Conservation (phyloP, 2,329 filamentous ascomycete species). For the Exophiala viscosa region DNA sequence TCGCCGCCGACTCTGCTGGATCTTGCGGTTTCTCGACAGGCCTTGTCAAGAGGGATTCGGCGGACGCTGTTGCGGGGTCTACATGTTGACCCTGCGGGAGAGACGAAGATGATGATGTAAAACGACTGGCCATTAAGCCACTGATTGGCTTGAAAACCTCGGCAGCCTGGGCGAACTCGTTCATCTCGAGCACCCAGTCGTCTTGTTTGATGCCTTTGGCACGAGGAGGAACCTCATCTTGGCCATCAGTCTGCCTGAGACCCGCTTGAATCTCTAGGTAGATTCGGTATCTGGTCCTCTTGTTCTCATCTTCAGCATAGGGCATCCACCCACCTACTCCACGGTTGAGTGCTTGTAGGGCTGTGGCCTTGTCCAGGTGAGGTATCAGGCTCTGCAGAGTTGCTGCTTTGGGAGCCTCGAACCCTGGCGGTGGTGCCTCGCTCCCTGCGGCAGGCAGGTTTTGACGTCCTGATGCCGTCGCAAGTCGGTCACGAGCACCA, state of each 20-base stretch:
- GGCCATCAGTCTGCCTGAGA: constrained; percentile 31
- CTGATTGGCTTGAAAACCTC: constrained; percentile 88
- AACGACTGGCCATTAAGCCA: constrained; percentile 87
- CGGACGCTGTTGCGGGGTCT: constrained; percentile 24
- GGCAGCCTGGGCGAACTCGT: constrained; percentile 70
- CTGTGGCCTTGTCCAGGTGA: constrained; percentile 62
- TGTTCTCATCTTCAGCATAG: constrained; percentile 76
- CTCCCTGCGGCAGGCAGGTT: constrained; percentile 74
- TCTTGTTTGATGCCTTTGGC: constrained; percentile 54
- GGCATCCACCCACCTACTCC: constrained; percentile 69
- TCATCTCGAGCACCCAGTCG: constrained; percentile 76
- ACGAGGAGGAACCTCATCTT: constrained; percentile 56
- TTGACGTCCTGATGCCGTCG: constrained; percentile 66
- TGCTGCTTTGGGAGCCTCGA: constrained; percentile 58
- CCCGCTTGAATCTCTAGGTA: constrained; percentile 78
- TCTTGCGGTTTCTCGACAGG: constrained; percentile 57
- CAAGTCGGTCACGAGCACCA: constrained; percentile 72
- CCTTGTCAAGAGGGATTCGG: constrained; percentile 43
- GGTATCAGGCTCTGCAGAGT: constrained; percentile 40
- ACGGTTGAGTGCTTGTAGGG: constrained; percentile 64
- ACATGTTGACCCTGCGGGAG: constrained; percentile 26
- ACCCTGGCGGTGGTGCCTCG: constrained; percentile 65
- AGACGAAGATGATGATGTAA: constrained; percentile 68
- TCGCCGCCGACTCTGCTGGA: constrained; percentile 80
- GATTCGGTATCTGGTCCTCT: constrained; percentile 72